Evolutionary conservation across 1,284 basidiomycete genomes (phyloP).

Genomic region (Boletellus deceptivus): DNA sequence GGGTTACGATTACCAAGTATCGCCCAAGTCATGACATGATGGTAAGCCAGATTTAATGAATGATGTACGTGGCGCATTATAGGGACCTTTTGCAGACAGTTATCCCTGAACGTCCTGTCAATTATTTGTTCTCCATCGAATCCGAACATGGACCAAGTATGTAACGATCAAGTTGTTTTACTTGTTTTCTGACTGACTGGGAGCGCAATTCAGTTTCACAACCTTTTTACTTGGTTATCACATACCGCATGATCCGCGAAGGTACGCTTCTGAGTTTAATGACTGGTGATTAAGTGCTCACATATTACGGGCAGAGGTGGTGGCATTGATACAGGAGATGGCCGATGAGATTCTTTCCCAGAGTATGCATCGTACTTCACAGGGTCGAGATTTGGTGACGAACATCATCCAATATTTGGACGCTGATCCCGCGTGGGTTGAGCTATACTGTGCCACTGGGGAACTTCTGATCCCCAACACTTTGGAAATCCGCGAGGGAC

Average conservation of each 20-base stretch:
- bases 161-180: neutral
- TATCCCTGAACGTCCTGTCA: conserved; percentile 64
- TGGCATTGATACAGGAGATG: conserved; percentile 52
- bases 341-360: conserved; percentile 44
- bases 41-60: conserved; percentile 30
- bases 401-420: conserved; percentile 60
- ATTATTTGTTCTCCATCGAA: conserved; percentile 71
- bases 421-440: conserved; percentile 61
- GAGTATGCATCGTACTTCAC: conserved; percentile 27
- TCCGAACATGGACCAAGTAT: conserved; percentile 59
- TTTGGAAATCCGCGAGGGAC: conserved; percentile 35
- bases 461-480: conserved; percentile 57
- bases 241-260: conserved; percentile 72
- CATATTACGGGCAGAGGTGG: conserved; percentile 49
- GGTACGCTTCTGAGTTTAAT: conserved; percentile 41
- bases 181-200: conserved; percentile 7
- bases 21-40: conserved; percentile 41
- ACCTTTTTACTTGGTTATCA: conserved; percentile 58
- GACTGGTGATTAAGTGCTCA: conserved; percentile 1
- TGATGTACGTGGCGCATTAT: neutral
- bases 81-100: conserved; percentile 50
- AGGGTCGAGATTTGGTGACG: conserved; percentile 40
- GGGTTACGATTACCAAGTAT: conserved; percentile 51
- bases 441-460: conserved; percentile 64
- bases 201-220: conserved; percentile 48